These are phyloP conservation scores for Pythium sp. DNA, from an alignment of 352 stramenopile species.

Conservation along the genomic window DNA sequence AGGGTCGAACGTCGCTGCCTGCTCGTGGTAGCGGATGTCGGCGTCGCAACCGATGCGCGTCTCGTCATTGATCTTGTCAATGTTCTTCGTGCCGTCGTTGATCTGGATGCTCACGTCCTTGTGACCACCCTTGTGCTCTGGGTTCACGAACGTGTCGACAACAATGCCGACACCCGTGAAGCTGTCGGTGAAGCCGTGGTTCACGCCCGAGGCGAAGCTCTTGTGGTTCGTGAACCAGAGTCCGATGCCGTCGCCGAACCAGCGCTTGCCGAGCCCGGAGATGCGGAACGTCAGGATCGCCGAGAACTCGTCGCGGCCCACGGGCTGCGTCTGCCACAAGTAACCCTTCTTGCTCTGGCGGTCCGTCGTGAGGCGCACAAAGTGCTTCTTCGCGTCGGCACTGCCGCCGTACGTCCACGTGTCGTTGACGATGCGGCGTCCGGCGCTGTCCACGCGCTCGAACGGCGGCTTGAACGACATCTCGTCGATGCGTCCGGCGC, in stretches of 20 bases:
- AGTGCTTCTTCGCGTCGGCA: slow-evolving; percentile 82
- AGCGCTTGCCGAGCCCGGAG: slow-evolving; percentile 73
- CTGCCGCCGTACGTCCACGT: slow-evolving; percentile 73
- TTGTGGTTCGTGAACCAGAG: slow-evolving; percentile 77
- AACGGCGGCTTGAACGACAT: slow-evolving; percentile 82
- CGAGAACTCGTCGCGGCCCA: slow-evolving; percentile 57
- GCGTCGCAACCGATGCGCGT: slow-evolving; percentile 71
- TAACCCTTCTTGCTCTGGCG: slow-evolving; percentile 83
- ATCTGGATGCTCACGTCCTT: slow-evolving; percentile 82
- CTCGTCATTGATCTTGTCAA: slow-evolving; percentile 66
- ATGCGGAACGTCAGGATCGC: slow-evolving; percentile 81
- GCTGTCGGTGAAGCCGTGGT: slow-evolving; percentile 77
- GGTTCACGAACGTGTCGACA: slow-evolving; percentile 85
- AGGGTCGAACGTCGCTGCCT: slow-evolving; percentile 73
- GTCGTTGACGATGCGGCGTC: slow-evolving; percentile 67
- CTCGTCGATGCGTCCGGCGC: slow-evolving; percentile 45
- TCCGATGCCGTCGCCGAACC: slow-evolving; percentile 84
- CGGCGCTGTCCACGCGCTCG: slow-evolving; percentile 56
- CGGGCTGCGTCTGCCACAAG: slow-evolving; percentile 64
- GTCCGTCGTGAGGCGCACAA: slow-evolving; percentile 85
- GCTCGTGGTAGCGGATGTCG: slow-evolving; percentile 74
- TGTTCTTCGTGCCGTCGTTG: slow-evolving; percentile 76
- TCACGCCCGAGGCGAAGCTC: slow-evolving; percentile 50
- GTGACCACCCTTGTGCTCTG: slow-evolving; percentile 78
- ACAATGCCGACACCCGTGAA: slow-evolving; percentile 78